Percentiles rank a stretch among this genome's conserved stretches.
These are phyloP conservation scores for Calonectria ilicicola DNA, from an alignment of 2,329 filamentous ascomycete genomes.

Conservation along the genomic window DNA sequence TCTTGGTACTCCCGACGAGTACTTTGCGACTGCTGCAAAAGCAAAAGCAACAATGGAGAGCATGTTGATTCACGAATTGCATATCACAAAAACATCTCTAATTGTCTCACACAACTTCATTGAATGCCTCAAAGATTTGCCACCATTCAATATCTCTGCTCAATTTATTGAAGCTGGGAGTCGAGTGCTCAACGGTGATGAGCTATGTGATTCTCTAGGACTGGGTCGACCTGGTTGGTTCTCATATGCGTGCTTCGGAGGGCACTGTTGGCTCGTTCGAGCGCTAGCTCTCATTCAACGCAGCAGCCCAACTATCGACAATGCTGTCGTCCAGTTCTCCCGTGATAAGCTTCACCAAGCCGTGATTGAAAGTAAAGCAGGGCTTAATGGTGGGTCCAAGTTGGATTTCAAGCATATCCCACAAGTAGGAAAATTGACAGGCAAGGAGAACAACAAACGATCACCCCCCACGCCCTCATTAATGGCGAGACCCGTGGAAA, in stretches of 20 bases:
- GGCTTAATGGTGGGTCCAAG: neutral
- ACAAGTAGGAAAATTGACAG: neutral
- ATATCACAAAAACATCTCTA: slow-evolving; percentile 48
- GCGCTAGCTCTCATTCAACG: slow-evolving; percentile 43
- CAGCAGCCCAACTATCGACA: slow-evolving; percentile 40
- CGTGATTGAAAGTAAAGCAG: neutral
- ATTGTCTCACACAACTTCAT: slow-evolving; percentile 54
- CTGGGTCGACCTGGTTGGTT: slow-evolving; percentile 46
- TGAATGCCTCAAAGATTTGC: slow-evolving; percentile 50
- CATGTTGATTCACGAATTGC: slow-evolving; percentile 48
- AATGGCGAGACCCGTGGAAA: neutral
- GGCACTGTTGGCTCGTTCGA: slow-evolving; percentile 47
- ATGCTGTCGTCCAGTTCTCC: slow-evolving; percentile 38
- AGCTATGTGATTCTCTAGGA: slow-evolving; percentile 50
- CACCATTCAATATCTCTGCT: slow-evolving; percentile 50
- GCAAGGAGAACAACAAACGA: neutral
- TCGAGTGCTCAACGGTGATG: slow-evolving; percentile 52
- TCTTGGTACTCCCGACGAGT: slow-evolving; percentile 42
- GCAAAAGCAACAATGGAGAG: slow-evolving; percentile 50
- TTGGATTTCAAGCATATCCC: neutral
- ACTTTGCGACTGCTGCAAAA: slow-evolving; percentile 36
- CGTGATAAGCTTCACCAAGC: slow-evolving; percentile 40
- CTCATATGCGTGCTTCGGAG: slow-evolving; percentile 45
- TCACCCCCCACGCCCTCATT: neutral
- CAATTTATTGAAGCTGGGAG: slow-evolving; percentile 32